Evolutionary conservation across 306 rosid species (phyloP), one percentile per base, ranked within the genome.

Genomic region (Rubus parviflorus): DNA sequence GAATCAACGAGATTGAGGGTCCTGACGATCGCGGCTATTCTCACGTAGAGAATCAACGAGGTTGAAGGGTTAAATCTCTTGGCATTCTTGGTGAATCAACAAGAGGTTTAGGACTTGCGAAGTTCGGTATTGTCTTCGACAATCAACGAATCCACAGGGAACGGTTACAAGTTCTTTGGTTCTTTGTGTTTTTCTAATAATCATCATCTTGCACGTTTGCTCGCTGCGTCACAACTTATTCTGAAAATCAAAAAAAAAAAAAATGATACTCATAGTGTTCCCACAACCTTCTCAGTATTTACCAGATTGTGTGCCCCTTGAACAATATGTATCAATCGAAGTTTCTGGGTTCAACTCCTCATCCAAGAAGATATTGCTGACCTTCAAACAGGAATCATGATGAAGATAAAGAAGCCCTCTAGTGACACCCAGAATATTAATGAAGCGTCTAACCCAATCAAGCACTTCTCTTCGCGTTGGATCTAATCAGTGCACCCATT

Each of bases 231-330:
- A n/a, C n/a, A n/a, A n/a, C n/a, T n/a, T n/a, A n/a, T n/a, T n/a
- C n/a, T n/a, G n/a, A n/a, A n/a, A n/a, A n/a, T n/a, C n/a, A 40
- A 12, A 23, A 23, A 20, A 20, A 22, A 53, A 11, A 15, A 15
- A 22, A 37, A 12, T 0, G 0, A 25, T 14, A 25, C 86, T 79
- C 47, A 79, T 81, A 19, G 51, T 70, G 86, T 83, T 23, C 86
- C 86, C 15, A 83, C 81, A 47, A 83, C n/a, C 20, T 70, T 60
- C 8, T 20, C n/a, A 2, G 83, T 83, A 8, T 72, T 83, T 46
- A 46, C 82, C 67, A 64, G 58, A 54, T 57, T 12, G 9, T 43
- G 23, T 2, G 69, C 57, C 35, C 71, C 72, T 76, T 57, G 35
- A n/a, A 81, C 77, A 7, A 66, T 70, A 9, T 67, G 46, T 35